Evolutionary conservation across 2,329 filamentous ascomycete genomes (phyloP).

Genomic region (Fusarium sp.): DNA sequence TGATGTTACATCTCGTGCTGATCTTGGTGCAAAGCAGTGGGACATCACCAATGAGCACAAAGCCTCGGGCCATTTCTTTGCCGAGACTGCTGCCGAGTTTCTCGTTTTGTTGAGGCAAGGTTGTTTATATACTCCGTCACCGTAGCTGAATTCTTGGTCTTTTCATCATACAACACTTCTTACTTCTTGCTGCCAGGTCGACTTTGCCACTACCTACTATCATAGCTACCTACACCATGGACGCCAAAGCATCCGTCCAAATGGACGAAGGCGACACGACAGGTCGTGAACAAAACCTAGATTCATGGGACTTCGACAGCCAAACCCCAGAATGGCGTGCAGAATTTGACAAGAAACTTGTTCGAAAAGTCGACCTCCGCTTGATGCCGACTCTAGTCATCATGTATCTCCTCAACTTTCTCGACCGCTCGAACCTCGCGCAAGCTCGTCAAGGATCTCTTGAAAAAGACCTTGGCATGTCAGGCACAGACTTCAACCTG

Average conservation of each 20-base stretch:
- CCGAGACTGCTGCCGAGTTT: constrained; percentile 5
- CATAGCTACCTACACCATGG: constrained; percentile 3
- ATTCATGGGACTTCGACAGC: constrained; percentile 28
- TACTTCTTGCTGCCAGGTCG: too few species aligned
- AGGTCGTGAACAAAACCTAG: constrained; percentile 10
- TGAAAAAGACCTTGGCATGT: constrained; percentile 66
- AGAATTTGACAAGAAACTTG: constrained; percentile 50
- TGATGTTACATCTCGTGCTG: constrained; percentile 6
- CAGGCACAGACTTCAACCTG: constrained; percentile 69
- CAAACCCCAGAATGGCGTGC: constrained; percentile 38
- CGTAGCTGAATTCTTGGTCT: neutral
- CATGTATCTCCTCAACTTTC: constrained; percentile 69
- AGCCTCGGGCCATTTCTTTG: constrained; percentile 6
- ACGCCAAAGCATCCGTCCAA: constrained; percentile 30
- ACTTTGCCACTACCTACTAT: neutral
- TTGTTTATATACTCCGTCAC: constrained; percentile 4
- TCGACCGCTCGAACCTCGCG: constrained; percentile 66
- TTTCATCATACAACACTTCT: too few species aligned
- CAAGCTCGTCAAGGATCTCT: constrained; percentile 67
- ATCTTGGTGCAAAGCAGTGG: neutral
- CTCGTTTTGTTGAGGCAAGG: neutral
- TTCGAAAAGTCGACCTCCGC: constrained; percentile 65
- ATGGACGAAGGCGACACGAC: constrained; percentile 29
- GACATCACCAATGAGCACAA: neutral
- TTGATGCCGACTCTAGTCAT: constrained; percentile 67